Conservation (phyloP, 805 yeast species). For the Cyberlindnera sargentensis region DNA sequence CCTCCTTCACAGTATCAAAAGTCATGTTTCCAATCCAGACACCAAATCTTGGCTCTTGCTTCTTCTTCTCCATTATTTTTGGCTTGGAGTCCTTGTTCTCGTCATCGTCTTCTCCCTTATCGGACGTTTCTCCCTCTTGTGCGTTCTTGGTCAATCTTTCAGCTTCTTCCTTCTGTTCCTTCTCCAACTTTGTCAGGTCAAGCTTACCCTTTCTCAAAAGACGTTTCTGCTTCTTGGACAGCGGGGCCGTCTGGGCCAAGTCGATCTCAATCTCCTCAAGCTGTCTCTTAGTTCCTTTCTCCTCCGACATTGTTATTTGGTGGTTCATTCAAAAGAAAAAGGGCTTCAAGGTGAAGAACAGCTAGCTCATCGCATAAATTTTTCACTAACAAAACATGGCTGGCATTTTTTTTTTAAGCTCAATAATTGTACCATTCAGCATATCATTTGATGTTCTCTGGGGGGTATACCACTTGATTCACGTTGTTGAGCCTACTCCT, state of each 20-base stretch:
- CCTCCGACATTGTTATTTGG: neutral
- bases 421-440: no score
- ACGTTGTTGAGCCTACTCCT: no score
- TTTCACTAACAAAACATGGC: no score
- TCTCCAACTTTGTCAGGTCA: slow-evolving; percentile 48
- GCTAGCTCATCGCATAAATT: slow-evolving; percentile 6
- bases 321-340: no score
- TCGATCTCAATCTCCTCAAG: slow-evolving; percentile 54
- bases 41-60: slow-evolving; percentile 46
- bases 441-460: no score
- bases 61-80: slow-evolving; percentile 23
- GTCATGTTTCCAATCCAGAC: slow-evolving; percentile 95
- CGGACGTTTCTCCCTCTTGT: slow-evolving; percentile 11
- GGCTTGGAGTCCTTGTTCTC: slow-evolving; percentile 1
- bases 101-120: slow-evolving; percentile 13
- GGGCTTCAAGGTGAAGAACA: no score
- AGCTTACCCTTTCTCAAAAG: slow-evolving; percentile 70
- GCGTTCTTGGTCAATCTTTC: slow-evolving; percentile 33
- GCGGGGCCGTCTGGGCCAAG: slow-evolving; percentile 63
- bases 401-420: no score
- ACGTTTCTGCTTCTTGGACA: slow-evolving; percentile 89
- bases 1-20: slow-evolving; percentile 75
- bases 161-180: slow-evolving; percentile 31
- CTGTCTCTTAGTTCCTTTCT: slow-evolving; percentile 16
- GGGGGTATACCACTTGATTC: no score